These are phyloP conservation scores for Beauveria caledonica DNA, from an alignment of 2,329 filamentous ascomycete species.

Conservation along the genomic window DNA sequence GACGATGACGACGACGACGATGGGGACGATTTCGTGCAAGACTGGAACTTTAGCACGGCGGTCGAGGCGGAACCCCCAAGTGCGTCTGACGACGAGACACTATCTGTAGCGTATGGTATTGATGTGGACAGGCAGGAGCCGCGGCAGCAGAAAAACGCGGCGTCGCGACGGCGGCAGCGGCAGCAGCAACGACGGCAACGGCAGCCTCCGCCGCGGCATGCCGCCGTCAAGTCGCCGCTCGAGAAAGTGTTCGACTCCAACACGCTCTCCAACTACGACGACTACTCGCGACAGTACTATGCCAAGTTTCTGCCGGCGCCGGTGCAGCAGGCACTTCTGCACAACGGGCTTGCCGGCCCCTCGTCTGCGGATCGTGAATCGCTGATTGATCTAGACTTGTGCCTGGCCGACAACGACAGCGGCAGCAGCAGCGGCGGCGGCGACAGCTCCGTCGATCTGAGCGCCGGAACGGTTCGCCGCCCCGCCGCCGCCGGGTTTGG, in stretches of 20 bases:
- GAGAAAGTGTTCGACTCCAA: constrained; percentile 42
- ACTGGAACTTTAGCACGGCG: constrained; percentile 53
- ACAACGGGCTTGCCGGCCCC: constrained; percentile 45
- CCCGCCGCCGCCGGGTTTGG: constrained; percentile 32
- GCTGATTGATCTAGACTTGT: constrained; percentile 37
- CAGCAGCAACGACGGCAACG: constrained; percentile 25
- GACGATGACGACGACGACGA: constrained; percentile 23
- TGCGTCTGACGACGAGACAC: constrained; percentile 14
- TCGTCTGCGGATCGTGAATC: constrained; percentile 32
- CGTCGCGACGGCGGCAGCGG: constrained; percentile 18
- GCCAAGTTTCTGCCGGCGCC: constrained; percentile 30
- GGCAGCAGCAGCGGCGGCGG: not conserved
- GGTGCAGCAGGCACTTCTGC: constrained; percentile 31
- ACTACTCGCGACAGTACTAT: constrained; percentile 37
- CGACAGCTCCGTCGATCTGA: constrained; percentile 29
- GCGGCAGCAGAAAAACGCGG: constrained; percentile 21
- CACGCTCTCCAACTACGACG: constrained; percentile 37
- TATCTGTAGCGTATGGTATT: constrained; percentile 30
- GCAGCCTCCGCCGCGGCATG: constrained; percentile 32
- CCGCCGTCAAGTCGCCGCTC: constrained; percentile 32
- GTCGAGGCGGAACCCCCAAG: constrained; percentile 39
- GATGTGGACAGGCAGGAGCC: not conserved
- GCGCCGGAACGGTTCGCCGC: constrained; percentile 31
- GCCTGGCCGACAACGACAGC: not conserved
- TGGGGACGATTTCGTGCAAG: constrained; percentile 31